These are phyloP conservation scores for Prunella vulgaris DNA, from an alignment of 257 asterid species.

Conservation along the genomic window DNA sequence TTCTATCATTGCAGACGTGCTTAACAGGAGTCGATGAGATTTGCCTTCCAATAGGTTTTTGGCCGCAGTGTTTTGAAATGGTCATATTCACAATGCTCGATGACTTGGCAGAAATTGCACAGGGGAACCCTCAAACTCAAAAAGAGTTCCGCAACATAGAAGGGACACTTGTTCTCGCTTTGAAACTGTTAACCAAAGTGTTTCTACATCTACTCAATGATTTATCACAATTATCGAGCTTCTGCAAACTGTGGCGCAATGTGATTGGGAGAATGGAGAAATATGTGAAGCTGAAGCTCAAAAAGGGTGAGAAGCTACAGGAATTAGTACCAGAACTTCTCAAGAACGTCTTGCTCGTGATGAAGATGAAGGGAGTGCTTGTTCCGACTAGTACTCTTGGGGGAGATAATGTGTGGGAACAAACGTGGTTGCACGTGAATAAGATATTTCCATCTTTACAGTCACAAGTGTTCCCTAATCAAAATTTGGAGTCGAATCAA, in stretches of 20 bases:
- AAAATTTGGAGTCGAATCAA: constrained; percentile 35
- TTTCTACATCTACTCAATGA: constrained; percentile 50
- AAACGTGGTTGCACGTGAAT: constrained; percentile 89
- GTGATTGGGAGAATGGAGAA: constrained; percentile 84
- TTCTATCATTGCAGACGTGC: constrained; percentile 64
- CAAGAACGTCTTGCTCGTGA: constrained; percentile 67
- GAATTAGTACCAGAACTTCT: constrained; percentile 85
- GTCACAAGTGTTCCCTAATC: constrained; percentile 62
- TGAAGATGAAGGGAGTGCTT: constrained; percentile 81
- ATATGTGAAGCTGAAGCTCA: constrained; percentile 68
- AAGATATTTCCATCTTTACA: constrained; percentile 71
- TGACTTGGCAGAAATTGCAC: constrained; percentile 80
- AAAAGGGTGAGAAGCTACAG: constrained; percentile 77
- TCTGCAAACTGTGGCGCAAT: constrained; percentile 88
- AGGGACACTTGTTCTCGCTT: constrained; percentile 76
- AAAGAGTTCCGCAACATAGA: constrained; percentile 85
- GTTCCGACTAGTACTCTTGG: constrained; percentile 73
- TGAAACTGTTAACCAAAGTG: constrained; percentile 69
- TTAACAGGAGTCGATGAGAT: constrained; percentile 68
- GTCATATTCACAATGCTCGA: constrained; percentile 87
- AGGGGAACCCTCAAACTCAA: constrained; percentile 81
- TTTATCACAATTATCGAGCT: constrained; percentile 57
- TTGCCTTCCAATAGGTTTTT: constrained; percentile 49
- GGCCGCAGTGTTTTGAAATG: constrained; percentile 87
- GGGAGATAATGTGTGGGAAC: constrained; percentile 92